These are phyloP conservation scores for Arthrobotrys musiformis DNA, from an alignment of 2,329 filamentous ascomycete species.

Conservation along the genomic window DNA sequence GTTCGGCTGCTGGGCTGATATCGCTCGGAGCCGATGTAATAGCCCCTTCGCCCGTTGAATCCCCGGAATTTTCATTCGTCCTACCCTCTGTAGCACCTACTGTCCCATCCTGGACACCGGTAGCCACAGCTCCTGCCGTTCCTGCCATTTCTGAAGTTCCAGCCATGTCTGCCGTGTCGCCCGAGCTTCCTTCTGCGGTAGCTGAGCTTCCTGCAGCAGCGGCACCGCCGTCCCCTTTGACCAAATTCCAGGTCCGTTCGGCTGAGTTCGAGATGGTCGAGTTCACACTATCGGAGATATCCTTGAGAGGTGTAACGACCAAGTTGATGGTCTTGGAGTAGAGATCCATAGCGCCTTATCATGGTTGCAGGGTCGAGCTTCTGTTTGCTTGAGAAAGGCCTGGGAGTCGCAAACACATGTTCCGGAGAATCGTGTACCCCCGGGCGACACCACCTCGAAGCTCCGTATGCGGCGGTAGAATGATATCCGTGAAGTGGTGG, in stretches of 20 bases:
- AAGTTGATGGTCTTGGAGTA: constrained; percentile 56
- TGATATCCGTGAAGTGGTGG: constrained; percentile 2
- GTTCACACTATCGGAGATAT: constrained; percentile 55
- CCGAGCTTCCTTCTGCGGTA: constrained; percentile 17
- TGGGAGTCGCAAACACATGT: constrained; percentile 29
- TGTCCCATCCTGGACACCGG: constrained; percentile 5
- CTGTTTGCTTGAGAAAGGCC: constrained; percentile 26
- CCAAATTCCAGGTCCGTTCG: constrained; percentile 50
- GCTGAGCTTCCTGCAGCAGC: background rate
- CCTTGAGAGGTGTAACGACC: constrained; percentile 54
- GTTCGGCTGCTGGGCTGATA: background rate
- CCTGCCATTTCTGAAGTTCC: background rate
- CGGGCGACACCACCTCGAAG: background rate
- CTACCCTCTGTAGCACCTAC: constrained; percentile 1
- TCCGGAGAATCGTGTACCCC: constrained; percentile 11
- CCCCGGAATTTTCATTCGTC: background rate
- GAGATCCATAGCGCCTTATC: constrained; percentile 53
- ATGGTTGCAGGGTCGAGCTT: constrained; percentile 45
- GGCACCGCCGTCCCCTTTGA: constrained; percentile 28
- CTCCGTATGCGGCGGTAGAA: background rate
- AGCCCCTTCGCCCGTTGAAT: background rate
- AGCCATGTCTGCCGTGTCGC: constrained; percentile 36
- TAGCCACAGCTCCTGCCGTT: background rate
- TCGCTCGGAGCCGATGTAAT: background rate
- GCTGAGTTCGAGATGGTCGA: constrained; percentile 52